phyloP scores from a whole-genome alignment of 495 filamentous ascomycete genomes.

The Penicillium coffeae region DNA sequence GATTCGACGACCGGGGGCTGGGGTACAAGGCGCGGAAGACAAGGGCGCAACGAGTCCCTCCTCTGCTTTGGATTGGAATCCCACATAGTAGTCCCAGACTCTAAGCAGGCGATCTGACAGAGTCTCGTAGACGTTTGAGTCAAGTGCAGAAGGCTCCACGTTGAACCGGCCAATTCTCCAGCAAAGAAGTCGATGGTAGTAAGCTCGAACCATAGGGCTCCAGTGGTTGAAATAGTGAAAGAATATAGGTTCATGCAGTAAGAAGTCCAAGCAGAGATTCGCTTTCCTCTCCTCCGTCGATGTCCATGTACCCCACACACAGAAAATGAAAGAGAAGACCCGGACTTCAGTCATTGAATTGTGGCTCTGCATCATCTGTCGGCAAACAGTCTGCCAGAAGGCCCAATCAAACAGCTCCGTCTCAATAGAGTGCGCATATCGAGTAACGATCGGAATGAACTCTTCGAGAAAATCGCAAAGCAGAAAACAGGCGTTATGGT shows the following conservation, averaged over 20 bases:
- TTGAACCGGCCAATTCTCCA: conserved; percentile 86
- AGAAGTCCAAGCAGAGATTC: conserved; percentile 70
- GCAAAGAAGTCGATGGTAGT: conserved; percentile 89
- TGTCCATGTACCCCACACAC: conserved; percentile 72
- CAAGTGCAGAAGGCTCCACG: conserved; percentile 60
- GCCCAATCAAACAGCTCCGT: conserved; percentile 64
- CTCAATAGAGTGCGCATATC: conserved; percentile 50
- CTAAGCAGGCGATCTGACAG: conserved; percentile 67
- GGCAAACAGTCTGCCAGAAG: conserved; percentile 85
- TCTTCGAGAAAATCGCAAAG: conserved; percentile 94
- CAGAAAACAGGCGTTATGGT: conserved; percentile 86
- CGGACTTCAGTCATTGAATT: conserved; percentile 94
- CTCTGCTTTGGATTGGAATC: conserved; percentile 60
- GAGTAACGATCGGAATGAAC: conserved; percentile 55
- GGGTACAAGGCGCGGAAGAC: conserved; percentile 79
- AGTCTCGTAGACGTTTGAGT: conserved; percentile 65
- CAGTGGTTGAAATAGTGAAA: conserved; percentile 89
- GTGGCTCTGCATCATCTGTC: conserved; percentile 78
- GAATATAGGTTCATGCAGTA: conserved; percentile 76
- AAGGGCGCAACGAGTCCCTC: conserved; percentile 50
- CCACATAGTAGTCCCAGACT: conserved; percentile 74
- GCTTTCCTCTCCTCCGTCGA: conserved; percentile 65
- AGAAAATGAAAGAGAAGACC: conserved; percentile 80
- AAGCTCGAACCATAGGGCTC: conserved; percentile 97
- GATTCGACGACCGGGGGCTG: conserved; percentile 85